Conservation (phyloP, 169 alveolate genomes). For the Cryptosporidium sp. region DNA sequence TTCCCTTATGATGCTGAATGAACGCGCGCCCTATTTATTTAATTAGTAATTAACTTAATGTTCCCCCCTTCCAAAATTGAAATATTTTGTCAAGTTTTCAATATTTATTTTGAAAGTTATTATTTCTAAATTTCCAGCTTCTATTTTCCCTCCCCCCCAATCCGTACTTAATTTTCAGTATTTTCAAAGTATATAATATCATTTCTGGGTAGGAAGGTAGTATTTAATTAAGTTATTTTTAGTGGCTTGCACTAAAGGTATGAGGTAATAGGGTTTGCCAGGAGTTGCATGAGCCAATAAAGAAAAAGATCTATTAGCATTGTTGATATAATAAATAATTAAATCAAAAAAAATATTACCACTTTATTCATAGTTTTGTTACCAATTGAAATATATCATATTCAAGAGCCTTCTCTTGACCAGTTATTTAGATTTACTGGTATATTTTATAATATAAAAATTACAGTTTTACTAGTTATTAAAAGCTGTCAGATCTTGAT, state of each 20-base stretch:
- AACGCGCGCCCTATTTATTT: neutral
- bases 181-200: neutral
- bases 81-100: neutral
- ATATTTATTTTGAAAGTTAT: no score
- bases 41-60: neutral
- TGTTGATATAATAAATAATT: no score
- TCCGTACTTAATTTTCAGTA: neutral
- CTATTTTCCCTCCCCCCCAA: neutral
- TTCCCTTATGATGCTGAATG: neutral
- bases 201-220: neutral
- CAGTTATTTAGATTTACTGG: neutral
- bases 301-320: neutral
- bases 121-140: neutral
- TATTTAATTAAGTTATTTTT: no score
- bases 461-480: no score
- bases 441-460: no score
- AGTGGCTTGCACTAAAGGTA: neutral
- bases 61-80: neutral
- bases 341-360: neutral
- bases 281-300: neutral
- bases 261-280: neutral
- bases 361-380: no score
- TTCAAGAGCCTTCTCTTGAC: neutral
- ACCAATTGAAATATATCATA: neutral
- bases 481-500: neutral